Evolutionary conservation across 1,139 yeast genomes (phyloP), one percentile per base, ranked within the genome.

Genomic region (Suhomyces anneliseae): DNA sequence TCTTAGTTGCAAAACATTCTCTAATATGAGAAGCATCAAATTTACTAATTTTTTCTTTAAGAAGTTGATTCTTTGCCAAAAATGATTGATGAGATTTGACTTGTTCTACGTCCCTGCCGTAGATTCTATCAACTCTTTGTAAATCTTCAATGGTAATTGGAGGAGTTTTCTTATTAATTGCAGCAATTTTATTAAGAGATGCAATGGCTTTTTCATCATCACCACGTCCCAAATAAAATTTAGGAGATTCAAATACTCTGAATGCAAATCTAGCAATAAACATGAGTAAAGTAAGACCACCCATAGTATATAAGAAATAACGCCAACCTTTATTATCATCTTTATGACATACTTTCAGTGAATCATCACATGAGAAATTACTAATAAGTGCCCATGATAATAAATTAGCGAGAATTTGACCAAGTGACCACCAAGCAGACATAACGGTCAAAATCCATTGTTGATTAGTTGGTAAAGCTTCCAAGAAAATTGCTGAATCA

Each of bases 401-500:
- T 36, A 72, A 61, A 42, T 70, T 72, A 29, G 76, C 69, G 19
- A 71, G 55, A 19, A 72, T 55, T 52, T 73, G 78, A 7, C 77
- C 77, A 36, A 72, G 53, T 4, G 77, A 69, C 79, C 78, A 74
- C 74, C 75, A 73, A 8, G 62, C 57, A 4, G 75, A 68, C 76
- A 74, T 70, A 27, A 70, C 72, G 0, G 78, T 72, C 50, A 73
- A 65, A 7, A 73, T 54, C 74, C 75, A 73, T 46, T 69, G 70
- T 40, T 73, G 62, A 11, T 57, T 58, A 5, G 65, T 57, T 1
- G 78, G 78, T 19, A 74, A 58, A 3, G 76, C 72, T 50, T 74
- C 79, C 41, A 73, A 54, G 51, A 73, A 72, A n/a, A 73, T 64
- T 3, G 78, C 76, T 27, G 74, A 68, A 50, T 73, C 78, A 4